phyloP scores from a whole-genome alignment of 2,329 filamentous ascomycete genomes.

The Talaromyces islandicus region DNA sequence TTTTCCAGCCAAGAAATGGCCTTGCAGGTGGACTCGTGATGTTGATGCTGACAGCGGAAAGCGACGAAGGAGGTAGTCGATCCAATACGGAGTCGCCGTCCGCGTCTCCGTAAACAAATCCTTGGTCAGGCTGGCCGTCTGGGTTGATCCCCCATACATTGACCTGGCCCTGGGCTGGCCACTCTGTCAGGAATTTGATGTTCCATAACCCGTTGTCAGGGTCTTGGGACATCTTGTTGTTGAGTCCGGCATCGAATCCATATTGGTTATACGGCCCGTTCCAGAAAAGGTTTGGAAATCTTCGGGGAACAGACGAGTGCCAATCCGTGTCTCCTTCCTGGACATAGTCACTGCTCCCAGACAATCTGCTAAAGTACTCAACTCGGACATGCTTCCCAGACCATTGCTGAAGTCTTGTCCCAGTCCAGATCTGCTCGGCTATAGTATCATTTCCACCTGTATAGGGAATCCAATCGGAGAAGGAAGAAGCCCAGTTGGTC shows the following conservation, averaged over 20 bases:
- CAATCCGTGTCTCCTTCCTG: slow-evolving; percentile 53
- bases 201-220: slow-evolving; percentile 49
- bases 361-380: slow-evolving; percentile 57
- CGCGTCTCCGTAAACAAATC: slow-evolving; percentile 55
- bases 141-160: slow-evolving; percentile 64
- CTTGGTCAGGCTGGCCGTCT: slow-evolving; percentile 56
- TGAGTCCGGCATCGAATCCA: slow-evolving; percentile 56
- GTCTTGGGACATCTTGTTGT: slow-evolving; percentile 47
- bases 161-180: slow-evolving; percentile 56
- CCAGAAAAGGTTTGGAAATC: slow-evolving; percentile 58
- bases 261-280: slow-evolving; percentile 60
- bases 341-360: slow-evolving; percentile 55
- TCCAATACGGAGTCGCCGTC: slow-evolving; percentile 57
- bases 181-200: slow-evolving; percentile 58
- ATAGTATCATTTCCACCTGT: slow-evolving; percentile 46
- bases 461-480: slow-evolving; percentile 55
- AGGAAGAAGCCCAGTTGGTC: slow-evolving; percentile 55
- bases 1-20: slow-evolving; percentile 51
- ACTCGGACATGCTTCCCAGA: slow-evolving; percentile 56
- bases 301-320: slow-evolving; percentile 36
- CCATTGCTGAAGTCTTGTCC: slow-evolving; percentile 55
- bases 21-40: slow-evolving; percentile 51
- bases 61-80: slow-evolving; percentile 54
- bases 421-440: slow-evolving; percentile 48
- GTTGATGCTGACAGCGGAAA: slow-evolving; percentile 53